Evolutionary conservation across 2,329 filamentous ascomycete genomes (phyloP), one percentile per base, ranked within the genome.

Genomic region (Magnaporthiopsis poae): DNA sequence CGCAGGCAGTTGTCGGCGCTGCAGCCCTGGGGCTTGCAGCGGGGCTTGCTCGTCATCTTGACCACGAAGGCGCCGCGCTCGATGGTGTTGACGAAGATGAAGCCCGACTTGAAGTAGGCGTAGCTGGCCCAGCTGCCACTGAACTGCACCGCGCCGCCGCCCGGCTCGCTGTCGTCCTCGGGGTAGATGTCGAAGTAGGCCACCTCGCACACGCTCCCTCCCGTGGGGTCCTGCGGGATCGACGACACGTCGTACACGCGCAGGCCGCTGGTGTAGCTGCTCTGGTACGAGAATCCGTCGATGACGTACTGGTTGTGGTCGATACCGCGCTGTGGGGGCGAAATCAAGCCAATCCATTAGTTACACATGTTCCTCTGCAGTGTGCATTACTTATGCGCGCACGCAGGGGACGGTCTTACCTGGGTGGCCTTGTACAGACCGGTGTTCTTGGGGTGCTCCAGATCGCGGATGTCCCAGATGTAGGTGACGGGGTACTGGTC

Each of bases 141-240:
- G 66, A 80, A 79, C 3, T 72, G 73, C 31, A 80, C 74, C 5
- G 69, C 71, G 13, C 75, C 75, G 0, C 75, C 74, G 3, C 75
- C 73, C 0, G 77, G 74, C 29, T 75, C 69, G 56, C 72, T 67
- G 70, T 82, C 80, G 71, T 82, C 80, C 70, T 82, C 80, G 5
- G 80, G 80, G 69, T 81, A 77, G 64, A 78, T 76, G 67, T 82
- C 80, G 68, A 82, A 82, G 73, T 75, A 81, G 0, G 75, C 80
- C 8, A 78, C 77, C 70, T 81, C 77, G 69, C 76, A 75, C 65
- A 82, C 76, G 2, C 71, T 71, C 18, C 71, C 74, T 15, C 80
- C 80, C 1, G 76, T 78, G 0, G 74, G 74, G 56, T 77, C 75
- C 33, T 66, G 66, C 15, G 72, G 71, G 2, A 77, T 71, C 0